Base-by-base conservation (phyloP, 768 basidiomycete species). In the Harrya chromipes region DNA sequence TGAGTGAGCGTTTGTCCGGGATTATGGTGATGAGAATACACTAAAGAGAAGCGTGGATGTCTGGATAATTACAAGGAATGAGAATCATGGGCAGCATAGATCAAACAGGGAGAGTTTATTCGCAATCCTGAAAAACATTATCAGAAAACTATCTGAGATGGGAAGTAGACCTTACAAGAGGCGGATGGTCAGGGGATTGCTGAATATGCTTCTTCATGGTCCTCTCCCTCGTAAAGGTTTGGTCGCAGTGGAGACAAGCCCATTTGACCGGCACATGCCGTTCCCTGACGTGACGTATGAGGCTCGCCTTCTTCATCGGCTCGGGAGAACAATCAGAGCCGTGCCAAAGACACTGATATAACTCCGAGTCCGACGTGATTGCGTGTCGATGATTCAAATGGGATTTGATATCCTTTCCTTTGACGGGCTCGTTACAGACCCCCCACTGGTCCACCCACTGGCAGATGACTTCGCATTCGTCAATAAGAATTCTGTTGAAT, bases 181-280 rank as follows among this genome's bases (percentile, higher is more conserved):
- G 40, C 14, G 19, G 31, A 26, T 44, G 20, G 19, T 11, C 36
- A 20, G n/a, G 41, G 27, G 4, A 0, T 14, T 38, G 40, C 12
- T 11, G 11, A 12, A 52, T 23, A 46, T 61, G 59, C 0, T 26
- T n/a, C 16, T 1, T 1, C 26, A 55, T 26, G 0, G 50, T 49
- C 0, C 4, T 0, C 1, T 53, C 47, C 47, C 57, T 56, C 12
- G 56, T 44, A 35, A 55, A 55, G 3, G 29, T 33, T 0, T 9
- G 5, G 2, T 0, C 0, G n/a, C 58, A 60, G 1, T 0, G 0
- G 0, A 47, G 51, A 9, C 60, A 61, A 0, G 47, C 40, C 60
- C 60, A 62, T 11, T 6, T 48, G 2, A 14, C 46, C 0, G 55
- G 46, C 12, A 56, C 8, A 21, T 61, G 60, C 2, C 41, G 49